Base-by-base conservation (phyloP, 345 rosid species). In the Kandelia obovata region DNA sequence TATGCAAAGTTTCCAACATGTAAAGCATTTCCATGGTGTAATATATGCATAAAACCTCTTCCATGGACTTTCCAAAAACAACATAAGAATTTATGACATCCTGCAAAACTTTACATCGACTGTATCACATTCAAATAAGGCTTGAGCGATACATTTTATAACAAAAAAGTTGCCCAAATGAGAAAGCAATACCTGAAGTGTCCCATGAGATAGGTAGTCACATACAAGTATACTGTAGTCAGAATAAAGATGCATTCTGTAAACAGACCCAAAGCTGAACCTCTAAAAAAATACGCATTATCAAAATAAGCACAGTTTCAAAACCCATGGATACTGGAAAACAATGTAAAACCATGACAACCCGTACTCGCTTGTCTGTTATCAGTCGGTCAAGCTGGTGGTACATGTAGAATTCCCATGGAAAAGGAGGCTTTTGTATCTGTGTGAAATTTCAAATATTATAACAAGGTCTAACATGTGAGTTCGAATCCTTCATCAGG, bases 391-490 rank as follows among this genome's bases (percentile, higher is more conserved):
- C 99, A 71, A 95, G 96, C 76, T 85, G 96, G 63, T 97, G 88
- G 75, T 95, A 95, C 88, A 95, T 82, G 88, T 95, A 81, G 73
- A 95, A 95, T 61, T 95, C 99, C 97, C 96, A 95, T 61, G 96
- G 96, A 71, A 92, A 90, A 67, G 97, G 82, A 66, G 97, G 99
- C 78, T 76, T 86, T 84, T 95, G 99, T 77, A 95, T 83, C 99
- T 92, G 89, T 65, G 67, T 83, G 62, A 70, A 53, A 43, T 35
- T 43, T 55, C n/a, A 19, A 69, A 34, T 13, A 61, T 43, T 37
- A 58, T 31, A 68, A 52, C 39, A 58, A 1, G 68, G 13, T 67
- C 67, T 51, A 28, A 21, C 5, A 63, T 55, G 72, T 25, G 19
- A 19, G 20, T 27, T 16, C 28, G n/a, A 0, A 59, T 35, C 23